phyloP scores from a whole-genome alignment of 768 basidiomycete species.

The Bullera alba region DNA sequence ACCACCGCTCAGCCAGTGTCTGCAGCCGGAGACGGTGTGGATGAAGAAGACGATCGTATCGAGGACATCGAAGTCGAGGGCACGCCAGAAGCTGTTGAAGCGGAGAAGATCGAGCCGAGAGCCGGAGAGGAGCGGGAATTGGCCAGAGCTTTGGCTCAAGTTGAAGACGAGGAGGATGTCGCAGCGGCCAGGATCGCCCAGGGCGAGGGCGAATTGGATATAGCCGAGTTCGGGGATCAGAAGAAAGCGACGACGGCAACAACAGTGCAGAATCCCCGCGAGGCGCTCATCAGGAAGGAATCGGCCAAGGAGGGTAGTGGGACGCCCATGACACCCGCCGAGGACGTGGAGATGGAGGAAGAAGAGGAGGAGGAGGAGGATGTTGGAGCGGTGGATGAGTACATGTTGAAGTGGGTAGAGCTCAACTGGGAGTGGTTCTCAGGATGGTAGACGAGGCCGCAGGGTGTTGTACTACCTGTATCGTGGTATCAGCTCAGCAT shows the following conservation, averaged over 20 bases:
- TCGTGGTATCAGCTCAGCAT: background rate
- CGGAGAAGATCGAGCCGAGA: conserved; percentile 6
- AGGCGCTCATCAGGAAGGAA: conserved; percentile 1
- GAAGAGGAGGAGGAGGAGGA: conserved; percentile 46
- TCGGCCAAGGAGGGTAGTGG: conserved; percentile 3
- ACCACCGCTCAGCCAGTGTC: conserved; percentile 1
- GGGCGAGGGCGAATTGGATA: conserved; percentile 74
- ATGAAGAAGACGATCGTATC: conserved; percentile 19
- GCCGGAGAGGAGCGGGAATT: conserved; percentile 38
- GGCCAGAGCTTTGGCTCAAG: conserved; percentile 67
- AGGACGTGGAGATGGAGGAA: conserved; percentile 10
- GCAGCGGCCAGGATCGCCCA: conserved; percentile 72
- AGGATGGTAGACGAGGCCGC: background rate
- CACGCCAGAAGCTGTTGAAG: conserved; percentile 20
- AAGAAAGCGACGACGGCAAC: conserved; percentile 11
- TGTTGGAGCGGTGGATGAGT: conserved; percentile 71
- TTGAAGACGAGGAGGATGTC: conserved; percentile 82
- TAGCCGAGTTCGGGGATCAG: conserved; percentile 52
- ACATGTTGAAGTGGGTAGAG: conserved; percentile 60
- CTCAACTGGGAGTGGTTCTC: conserved; percentile 43
- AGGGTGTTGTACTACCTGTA: background rate
- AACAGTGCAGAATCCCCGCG: conserved; percentile 37
- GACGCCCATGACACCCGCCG: background rate
- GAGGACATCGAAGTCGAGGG: conserved; percentile 33
- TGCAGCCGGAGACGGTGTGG: conserved; percentile 1